Evolutionary conservation across 768 basidiomycete genomes (phyloP).

Genomic region (Russula sp.): DNA sequence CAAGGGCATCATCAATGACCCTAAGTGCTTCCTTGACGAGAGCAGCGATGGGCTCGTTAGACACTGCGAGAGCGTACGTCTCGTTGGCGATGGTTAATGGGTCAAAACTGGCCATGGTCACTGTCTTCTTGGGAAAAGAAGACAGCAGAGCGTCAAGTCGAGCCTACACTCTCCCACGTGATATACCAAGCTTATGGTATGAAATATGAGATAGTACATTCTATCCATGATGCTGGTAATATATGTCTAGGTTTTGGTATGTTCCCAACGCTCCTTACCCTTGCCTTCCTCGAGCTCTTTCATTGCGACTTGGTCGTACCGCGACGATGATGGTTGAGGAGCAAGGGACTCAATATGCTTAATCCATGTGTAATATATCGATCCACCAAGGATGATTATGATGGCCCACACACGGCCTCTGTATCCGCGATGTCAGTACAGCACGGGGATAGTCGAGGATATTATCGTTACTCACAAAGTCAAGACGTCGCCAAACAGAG

Average conservation of each 20-base stretch:
- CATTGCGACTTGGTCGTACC: conserved; percentile 59
- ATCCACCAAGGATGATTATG: conserved; percentile 72
- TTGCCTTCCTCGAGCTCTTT: conserved; percentile 57
- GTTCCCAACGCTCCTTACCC: not conserved
- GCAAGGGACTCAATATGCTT: conserved; percentile 62
- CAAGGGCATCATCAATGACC: conserved; percentile 74
- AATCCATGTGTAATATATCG: conserved; percentile 83
- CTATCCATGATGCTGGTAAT: not conserved
- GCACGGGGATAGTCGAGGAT: not conserved
- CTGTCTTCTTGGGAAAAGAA: not conserved
- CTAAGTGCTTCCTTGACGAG: conserved; percentile 72
- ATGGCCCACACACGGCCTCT: conserved; percentile 83
- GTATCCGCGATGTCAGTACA: conserved; percentile 7
- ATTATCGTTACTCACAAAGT: conserved; percentile 48
- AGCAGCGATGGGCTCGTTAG: conserved; percentile 47
- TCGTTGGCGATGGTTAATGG: conserved; percentile 45
- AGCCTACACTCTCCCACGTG: not conserved
- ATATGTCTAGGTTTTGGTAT: not conserved
- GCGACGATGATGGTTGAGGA: conserved; percentile 28
- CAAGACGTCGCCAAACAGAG: conserved; percentile 76
- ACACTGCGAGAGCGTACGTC: conserved; percentile 58
- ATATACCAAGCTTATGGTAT: not conserved
- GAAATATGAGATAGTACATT: not conserved
- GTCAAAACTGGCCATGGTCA: conserved; percentile 34
- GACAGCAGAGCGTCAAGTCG: no score